These are phyloP conservation scores for Picea sitchensis DNA, from an alignment of 75 land plant genomes.

Conservation along the genomic window DNA sequence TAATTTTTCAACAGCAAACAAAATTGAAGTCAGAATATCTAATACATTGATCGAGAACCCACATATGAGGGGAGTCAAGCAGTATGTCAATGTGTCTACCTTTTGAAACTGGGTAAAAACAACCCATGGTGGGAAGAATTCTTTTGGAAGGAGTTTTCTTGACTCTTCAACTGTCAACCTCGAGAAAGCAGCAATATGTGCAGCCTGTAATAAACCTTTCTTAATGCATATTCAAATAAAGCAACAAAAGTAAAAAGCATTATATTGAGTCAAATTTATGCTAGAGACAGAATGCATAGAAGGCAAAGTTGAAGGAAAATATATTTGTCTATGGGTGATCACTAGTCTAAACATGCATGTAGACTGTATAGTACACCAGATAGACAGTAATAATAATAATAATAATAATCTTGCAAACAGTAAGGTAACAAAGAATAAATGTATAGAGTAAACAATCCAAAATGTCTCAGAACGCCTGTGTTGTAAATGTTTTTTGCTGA, in stretches of 20 bases:
- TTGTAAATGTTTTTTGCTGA: too few relatives aligned
- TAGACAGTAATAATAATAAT: too few relatives aligned
- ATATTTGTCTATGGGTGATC: not conserved
- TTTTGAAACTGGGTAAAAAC: constrained; percentile 65
- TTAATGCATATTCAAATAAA: not conserved
- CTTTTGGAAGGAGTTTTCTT: constrained; percentile 52
- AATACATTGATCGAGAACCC: not conserved
- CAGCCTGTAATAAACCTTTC: constrained; percentile 45
- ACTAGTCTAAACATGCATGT: not conserved
- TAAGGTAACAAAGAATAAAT: too few relatives aligned
- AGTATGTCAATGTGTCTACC: constrained; percentile 17
- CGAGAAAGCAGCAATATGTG: constrained; percentile 48
- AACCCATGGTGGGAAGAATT: constrained; percentile 74
- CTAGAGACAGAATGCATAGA: constrained; percentile 5
- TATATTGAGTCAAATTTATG: not conserved
- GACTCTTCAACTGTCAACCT: constrained; percentile 67
- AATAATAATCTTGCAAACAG: too few relatives aligned
- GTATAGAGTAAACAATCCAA: too few relatives aligned
- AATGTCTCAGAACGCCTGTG: too few relatives aligned
- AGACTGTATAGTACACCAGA: too few relatives aligned
- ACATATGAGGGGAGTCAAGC: not conserved
- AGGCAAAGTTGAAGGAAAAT: not conserved
- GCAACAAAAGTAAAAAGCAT: not conserved
- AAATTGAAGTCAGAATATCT: not conserved
- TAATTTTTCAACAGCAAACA: not conserved